Evolutionary conservation across 23 red algal genomes (phyloP), one percentile per base, ranked within the genome.

Genomic region (Agarophyton chilense): DNA sequence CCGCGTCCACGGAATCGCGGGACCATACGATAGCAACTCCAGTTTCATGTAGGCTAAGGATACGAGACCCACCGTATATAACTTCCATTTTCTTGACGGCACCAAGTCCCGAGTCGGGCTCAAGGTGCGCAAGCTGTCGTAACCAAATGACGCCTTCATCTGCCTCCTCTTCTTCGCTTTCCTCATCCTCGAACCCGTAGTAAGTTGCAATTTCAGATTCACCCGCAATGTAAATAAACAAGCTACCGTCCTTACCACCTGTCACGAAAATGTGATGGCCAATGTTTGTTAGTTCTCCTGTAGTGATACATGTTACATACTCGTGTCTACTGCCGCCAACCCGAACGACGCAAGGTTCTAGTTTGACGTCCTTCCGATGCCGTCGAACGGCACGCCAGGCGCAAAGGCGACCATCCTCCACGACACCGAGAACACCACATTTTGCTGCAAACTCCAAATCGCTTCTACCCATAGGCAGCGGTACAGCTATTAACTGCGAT

Each of bases 231-330:
- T 93, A 93, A 16, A 93, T 46, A 36, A 70, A 51, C 11, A 84
- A 42, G 29, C 71, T 75, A 25, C 90, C 90, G 54, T 93, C 90
- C 32, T 42, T 40, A 34, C 77, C 63, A 28, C 90, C 90, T 29
- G 70, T 75, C 24, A 73, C 79, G 36, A 93, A 71, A 68, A 93
- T 61, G 19, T 71, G 72, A 61, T 55, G 71, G 40, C 35, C 38
- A 26, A 46, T 46, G 47, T 52, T 79, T 31, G 73, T 52, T 53
- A 65, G 34, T 61, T 58, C 86, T 26, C 52, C 58, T 42, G 86
- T 49, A 32, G 25, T 32, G 33, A 67, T 67, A 64, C 72, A 78
- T 39, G 71, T 90, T 19, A 90, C 86, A 8, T 18, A 33, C 8
- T 35, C 52, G 46, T 66, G 53, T 14, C 72, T 60, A 13, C 72